Base-by-base conservation (phyloP, 352 stramenopile species). In the Vaucheria bursata region DNA sequence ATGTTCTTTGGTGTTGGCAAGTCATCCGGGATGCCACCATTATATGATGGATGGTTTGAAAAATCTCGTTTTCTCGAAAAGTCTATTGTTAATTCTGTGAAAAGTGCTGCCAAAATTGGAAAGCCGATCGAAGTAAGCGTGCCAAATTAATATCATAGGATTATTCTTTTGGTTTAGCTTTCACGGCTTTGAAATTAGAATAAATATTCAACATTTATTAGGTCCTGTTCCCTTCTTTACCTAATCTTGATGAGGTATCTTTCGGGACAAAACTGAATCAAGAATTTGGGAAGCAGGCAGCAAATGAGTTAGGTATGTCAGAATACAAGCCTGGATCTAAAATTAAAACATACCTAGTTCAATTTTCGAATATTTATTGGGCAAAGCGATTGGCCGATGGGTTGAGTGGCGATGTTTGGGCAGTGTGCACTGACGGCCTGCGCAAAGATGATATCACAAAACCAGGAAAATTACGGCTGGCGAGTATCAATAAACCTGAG, bases 281-380 rank as follows among this genome's bases (percentile, higher is more conserved):
- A 82, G 86, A 86, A 36, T 91, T 91, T 79, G 87, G 88, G 39
- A 89, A 78, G 38, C 84, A 36, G 50, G 86, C 90, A 50, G 86
- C 85, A 5, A 85, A 81, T 45, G 87, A 91, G 79, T 78, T 91
- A 3, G 82, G 88, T 18, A 80, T 85, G 70, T 86, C 85, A 3
- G 88, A 88, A n/a, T 91, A 90, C 79, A 87, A 87, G 50, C 88
- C 88, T 5, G 88, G 88, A n/a, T 87, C 80, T 2, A 86, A 89
- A 18, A 81, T 91, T 6, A 87, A 83, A 32, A 74, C 87, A 37
- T 86, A 91, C 59, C 80, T 90, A 37, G 81, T 91, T 67, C 85
- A 82, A 32, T 91, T 88, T 79, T 85, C 82, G 52, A 91, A 91
- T 69, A 79, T 91, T 31, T 91, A 89, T 78, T 91, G 86, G 86